phyloP scores from a whole-genome alignment of 345 rosid species.

The Salix udensis region DNA sequence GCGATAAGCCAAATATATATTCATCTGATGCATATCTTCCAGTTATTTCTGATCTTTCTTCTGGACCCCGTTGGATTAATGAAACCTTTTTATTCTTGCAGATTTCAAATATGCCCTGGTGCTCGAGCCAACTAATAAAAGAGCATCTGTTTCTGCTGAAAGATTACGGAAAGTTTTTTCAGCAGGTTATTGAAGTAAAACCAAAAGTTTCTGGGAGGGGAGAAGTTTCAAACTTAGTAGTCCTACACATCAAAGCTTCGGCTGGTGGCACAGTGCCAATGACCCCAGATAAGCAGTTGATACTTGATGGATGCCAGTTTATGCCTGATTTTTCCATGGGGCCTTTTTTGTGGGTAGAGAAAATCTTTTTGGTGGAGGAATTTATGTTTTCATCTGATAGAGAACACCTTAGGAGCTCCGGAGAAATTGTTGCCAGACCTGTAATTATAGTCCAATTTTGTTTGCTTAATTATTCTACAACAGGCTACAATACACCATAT shows the following conservation, averaged over 20 bases:
- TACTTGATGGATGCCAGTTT: neutral
- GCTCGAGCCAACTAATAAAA: constrained; percentile 92
- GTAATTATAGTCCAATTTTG: constrained; percentile 43
- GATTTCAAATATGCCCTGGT: constrained; percentile 82
- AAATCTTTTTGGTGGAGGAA: neutral
- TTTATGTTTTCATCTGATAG: neutral
- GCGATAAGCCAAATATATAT: neutral
- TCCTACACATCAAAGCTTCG: neutral
- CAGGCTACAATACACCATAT: neutral
- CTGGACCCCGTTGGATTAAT: neutral
- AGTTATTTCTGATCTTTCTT: neutral
- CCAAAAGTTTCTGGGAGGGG: neutral
- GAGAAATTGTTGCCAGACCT: constrained; percentile 2
- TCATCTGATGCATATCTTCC: neutral
- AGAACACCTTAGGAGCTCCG: neutral
- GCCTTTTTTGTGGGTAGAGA: neutral
- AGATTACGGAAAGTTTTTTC: constrained; percentile 60
- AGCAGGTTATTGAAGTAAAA: constrained; percentile 17
- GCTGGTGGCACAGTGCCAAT: neutral
- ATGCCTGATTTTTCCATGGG: neutral
- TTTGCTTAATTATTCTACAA: neutral
- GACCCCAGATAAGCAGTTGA: neutral
- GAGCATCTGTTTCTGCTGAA: constrained; percentile 73
- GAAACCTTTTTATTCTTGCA: constrained; percentile 28
- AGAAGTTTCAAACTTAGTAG: neutral